Conservation (phyloP, 2,329 filamentous ascomycete genomes). For the Podosphaera xanthii region DNA sequence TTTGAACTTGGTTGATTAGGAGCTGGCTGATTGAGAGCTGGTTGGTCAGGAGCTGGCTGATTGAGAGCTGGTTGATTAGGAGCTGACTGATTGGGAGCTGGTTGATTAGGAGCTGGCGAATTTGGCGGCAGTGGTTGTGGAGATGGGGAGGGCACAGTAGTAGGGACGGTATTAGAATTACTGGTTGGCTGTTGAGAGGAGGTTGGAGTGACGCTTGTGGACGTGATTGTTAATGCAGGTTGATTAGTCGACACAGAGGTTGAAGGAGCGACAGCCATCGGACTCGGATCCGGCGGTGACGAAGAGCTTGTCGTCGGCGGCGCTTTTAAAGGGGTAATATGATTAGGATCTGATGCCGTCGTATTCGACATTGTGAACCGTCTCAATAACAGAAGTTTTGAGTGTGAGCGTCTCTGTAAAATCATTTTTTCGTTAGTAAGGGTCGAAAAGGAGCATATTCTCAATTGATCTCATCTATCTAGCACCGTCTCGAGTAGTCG, state of each 20-base stretch:
- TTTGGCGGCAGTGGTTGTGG: conserved; percentile 3
- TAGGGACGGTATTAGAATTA: conserved; percentile 2
- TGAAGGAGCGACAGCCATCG: background rate
- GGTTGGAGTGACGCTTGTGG: conserved; percentile 13
- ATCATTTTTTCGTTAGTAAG: background rate
- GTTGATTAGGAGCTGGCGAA: conserved; percentile 10
- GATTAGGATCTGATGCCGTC: conserved; percentile 11
- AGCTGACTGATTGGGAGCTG: conserved; percentile 4
- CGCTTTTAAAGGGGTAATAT: conserved; percentile 1
- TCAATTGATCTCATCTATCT: background rate
- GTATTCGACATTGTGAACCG: conserved; percentile 13
- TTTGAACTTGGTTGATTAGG: background rate
- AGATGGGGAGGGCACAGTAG: background rate
- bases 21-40: background rate
- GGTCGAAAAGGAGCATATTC: background rate
- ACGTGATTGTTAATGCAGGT: conserved; percentile 4
- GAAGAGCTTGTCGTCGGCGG: conserved; percentile 7
- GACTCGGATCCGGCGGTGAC: background rate
- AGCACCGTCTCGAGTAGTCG: too few species aligned
- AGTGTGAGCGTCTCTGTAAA: background rate
- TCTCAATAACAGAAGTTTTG: conserved; percentile 8
- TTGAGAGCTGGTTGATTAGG: background rate
- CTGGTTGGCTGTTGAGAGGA: conserved; percentile 7
- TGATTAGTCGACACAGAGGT: conserved; percentile 5
- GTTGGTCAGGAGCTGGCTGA: background rate